These are phyloP conservation scores for Boletellus emodensis DNA, from an alignment of 768 basidiomycete species.

Conservation along the genomic window DNA sequence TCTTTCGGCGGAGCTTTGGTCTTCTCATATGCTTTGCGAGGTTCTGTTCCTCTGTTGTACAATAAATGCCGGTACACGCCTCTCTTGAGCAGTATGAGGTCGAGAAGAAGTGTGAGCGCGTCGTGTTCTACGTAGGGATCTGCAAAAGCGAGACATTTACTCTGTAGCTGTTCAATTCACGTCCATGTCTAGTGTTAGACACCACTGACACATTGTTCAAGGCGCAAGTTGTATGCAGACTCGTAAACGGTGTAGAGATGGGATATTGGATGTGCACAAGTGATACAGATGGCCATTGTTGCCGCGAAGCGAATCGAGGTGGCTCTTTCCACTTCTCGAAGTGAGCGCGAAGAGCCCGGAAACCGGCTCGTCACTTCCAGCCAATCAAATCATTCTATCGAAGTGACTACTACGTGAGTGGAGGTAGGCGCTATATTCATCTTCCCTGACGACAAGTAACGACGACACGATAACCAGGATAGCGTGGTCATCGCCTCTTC, in stretches of 20 bases:
- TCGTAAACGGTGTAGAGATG: conserved; percentile 82
- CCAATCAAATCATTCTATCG: too few relatives aligned
- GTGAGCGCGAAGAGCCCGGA: too few relatives aligned
- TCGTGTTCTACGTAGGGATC: conserved; percentile 90
- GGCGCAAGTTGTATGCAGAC: conserved; percentile 69
- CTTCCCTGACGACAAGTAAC: too few relatives aligned
- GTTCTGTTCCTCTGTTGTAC: conserved; percentile 72
- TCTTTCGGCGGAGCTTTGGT: background rate
- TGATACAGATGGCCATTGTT: conserved; percentile 76
- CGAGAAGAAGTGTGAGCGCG: conserved; percentile 63
- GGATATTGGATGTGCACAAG: conserved; percentile 59
- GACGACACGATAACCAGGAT: too few relatives aligned
- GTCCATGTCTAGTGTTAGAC: background rate
- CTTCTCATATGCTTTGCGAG: conserved; percentile 41
- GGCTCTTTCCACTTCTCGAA: too few relatives aligned
- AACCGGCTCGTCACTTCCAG: too few relatives aligned
- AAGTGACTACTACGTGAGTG: too few relatives aligned
- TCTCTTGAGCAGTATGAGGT: conserved; percentile 77
- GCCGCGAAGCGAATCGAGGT: too few relatives aligned
- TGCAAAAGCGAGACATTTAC: conserved; percentile 60
- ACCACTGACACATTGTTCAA: conserved; percentile 76
- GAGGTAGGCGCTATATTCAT: too few relatives aligned
- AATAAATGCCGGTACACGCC: conserved; percentile 79
- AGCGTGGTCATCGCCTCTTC: too few relatives aligned
- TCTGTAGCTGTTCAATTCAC: conserved; percentile 34